Percentiles rank a stretch among this genome's conserved stretches.
Conservation (phyloP, 2,329 filamentous ascomycete genomes). For the Penicillium brevicompactum region DNA sequence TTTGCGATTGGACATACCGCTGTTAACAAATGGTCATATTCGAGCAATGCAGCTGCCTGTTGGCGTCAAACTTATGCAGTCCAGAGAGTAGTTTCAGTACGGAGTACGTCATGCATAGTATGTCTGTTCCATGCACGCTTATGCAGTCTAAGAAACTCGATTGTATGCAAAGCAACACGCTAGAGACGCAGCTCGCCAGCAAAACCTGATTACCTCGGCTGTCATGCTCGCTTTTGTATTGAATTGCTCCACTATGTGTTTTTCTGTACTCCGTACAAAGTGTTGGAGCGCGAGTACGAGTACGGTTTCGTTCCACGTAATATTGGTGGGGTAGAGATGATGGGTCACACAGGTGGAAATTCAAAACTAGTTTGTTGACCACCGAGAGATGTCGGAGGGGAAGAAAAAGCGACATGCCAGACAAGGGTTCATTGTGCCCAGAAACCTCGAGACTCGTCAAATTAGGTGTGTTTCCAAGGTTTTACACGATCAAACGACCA, state of each 20-base stretch:
- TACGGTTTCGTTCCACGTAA: neutral
- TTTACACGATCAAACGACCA: too few relatives aligned
- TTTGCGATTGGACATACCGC: neutral
- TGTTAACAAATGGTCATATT: neutral
- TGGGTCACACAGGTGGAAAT: neutral
- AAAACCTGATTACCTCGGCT: neutral
- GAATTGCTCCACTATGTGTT: neutral
- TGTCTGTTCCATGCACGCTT: neutral
- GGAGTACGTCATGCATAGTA: constrained; percentile 1
- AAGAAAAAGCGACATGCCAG: too few relatives aligned
- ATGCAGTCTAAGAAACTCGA: neutral
- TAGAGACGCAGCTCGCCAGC: neutral
- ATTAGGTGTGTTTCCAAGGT: too few relatives aligned
- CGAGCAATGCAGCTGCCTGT: neutral
- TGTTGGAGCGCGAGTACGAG: neutral
- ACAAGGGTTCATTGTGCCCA: too few relatives aligned
- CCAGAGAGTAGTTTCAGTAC: neutral
- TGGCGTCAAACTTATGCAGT: neutral
- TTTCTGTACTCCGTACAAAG: neutral
- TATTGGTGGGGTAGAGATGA: neutral
- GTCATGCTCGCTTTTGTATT: neutral
- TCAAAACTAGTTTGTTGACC: neutral
- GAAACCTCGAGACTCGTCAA: too few relatives aligned
- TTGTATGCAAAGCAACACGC: neutral
- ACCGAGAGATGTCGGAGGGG: too few relatives aligned